Base-by-base conservation (phyloP, 352 stramenopile genomes). In the Pythium folliculosum region DNA sequence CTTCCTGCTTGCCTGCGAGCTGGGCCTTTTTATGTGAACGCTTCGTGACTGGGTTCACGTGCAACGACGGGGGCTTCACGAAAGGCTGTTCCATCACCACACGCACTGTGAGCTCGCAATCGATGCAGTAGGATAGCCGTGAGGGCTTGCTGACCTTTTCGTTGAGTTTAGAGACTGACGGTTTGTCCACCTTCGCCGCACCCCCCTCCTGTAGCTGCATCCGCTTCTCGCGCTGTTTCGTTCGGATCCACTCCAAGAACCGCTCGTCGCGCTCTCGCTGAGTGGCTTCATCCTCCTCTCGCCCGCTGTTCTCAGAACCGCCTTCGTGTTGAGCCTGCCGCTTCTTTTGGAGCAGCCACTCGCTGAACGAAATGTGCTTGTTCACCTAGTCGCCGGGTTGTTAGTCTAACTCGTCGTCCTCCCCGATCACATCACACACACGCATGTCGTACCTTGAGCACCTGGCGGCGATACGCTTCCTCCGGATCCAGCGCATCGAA, bases 11-110 rank as follows among this genome's bases (percentile, higher is more conserved):
- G 45, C 4, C 44, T 7, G 9, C 37, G 59, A n/a, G n/a, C 17
- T 25, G 27, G 16, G 6, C 25, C 13, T 50, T 65, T 45, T 23
- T 61, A 22, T 52, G 67, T 22, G 30, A 44, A 32, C 51, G 19
- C 35, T 77, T 79, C 8, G 51, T 63, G 21, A 71, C 75, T 0
- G 77, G 77, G 23, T 89, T 89, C 7, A 89, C 78, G 25, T 89
- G 81, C 25, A 81, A 48, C 12, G 80, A 89, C 23, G 72, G 58
- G 37, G 80, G 78, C 57, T 89, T 89, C 19, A 49, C 32, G 32
- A 52, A 76, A 7, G 54, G 58, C 69, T 75, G 14, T 13, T 14
- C 12, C 35, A 13, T 13, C 27, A 49, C 19, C 3, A 57, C 3
- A 44, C 51, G 27, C 27, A 17, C 40, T 44, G 51, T 53, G 9